Conservation (phyloP, 768 basidiomycete genomes). For the Tylopilus sp. region DNA sequence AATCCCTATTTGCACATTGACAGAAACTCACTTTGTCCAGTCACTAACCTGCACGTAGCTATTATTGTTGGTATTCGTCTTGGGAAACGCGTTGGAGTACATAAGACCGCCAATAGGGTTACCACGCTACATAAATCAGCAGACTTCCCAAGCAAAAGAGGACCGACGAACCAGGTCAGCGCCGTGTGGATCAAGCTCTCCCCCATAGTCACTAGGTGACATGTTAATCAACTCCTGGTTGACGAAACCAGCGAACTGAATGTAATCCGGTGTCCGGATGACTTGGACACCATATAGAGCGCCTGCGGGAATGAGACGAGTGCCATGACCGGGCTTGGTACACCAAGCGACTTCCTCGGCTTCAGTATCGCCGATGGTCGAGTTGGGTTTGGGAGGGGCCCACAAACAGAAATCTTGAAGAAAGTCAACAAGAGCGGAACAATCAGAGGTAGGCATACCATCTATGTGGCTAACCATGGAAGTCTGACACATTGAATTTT, state of each 20-base stretch:
- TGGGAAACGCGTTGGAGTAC: conserved; percentile 61
- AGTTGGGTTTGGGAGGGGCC: conserved; percentile 50
- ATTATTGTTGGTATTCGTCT: conserved; percentile 36
- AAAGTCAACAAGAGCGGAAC: not conserved
- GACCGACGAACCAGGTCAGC: conserved; percentile 50
- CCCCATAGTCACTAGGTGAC: conserved; percentile 54
- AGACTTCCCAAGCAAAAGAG: conserved; percentile 12
- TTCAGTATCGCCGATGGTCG: conserved; percentile 62
- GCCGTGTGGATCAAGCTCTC: conserved; percentile 76
- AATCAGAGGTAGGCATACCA: conserved; percentile 24
- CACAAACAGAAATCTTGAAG: conserved; percentile 66
- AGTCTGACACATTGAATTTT: conserved; percentile 67
- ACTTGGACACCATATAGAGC: conserved; percentile 64
- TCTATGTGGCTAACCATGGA: conserved; percentile 56
- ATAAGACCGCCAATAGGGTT: conserved; percentile 75
- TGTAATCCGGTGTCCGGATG: conserved; percentile 55
- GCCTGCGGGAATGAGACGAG: conserved; percentile 68
- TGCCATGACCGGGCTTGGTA: conserved; percentile 65
- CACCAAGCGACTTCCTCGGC: conserved; percentile 75
- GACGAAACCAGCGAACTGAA: conserved; percentile 62
- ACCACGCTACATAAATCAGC: conserved; percentile 50
- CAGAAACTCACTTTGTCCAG: conserved; percentile 61
- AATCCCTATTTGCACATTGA: not conserved
- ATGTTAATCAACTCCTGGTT: conserved; percentile 63
- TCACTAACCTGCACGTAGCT: conserved; percentile 54